These are phyloP conservation scores for Raphanus hybrid DNA, from an alignment of 441 rosid species.

Conservation along the genomic window DNA sequence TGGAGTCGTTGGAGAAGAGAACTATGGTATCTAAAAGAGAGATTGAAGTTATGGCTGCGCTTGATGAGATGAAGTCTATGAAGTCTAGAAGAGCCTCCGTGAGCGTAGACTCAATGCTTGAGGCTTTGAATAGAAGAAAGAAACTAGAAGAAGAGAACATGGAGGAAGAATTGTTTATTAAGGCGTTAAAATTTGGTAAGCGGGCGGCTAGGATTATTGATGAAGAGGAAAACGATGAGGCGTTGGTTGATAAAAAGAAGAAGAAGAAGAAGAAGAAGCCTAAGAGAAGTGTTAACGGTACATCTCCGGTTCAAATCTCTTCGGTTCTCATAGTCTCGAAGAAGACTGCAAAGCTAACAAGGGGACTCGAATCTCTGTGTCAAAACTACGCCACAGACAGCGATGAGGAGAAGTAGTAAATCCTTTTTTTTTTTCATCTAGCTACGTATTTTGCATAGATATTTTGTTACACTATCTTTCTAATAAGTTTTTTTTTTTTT, in stretches of 20 bases:
- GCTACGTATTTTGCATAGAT: not conserved
- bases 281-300: not conserved
- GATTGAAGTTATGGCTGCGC: not conserved
- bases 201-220: not conserved
- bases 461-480: not conserved
- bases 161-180: not conserved
- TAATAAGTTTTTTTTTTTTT: not conserved
- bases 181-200: not conserved
- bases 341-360: not conserved
- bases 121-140: not conserved
- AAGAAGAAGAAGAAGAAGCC: not conserved
- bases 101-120: not conserved
- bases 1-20: conserved; percentile 1
- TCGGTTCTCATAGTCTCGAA: not conserved
- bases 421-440: not conserved
- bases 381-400: not conserved
- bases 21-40: not conserved
- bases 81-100: not conserved
- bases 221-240: not conserved
- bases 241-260: not conserved
- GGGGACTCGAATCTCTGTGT: not conserved
- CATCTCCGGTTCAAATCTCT: not conserved
- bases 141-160: not conserved
- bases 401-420: not conserved
- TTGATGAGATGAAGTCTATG: not conserved